Percentiles rank a stretch among this genome's conserved stretches.
phyloP scores from a whole-genome alignment of 441 rosid genomes.

The Pelargonium citronellum region DNA sequence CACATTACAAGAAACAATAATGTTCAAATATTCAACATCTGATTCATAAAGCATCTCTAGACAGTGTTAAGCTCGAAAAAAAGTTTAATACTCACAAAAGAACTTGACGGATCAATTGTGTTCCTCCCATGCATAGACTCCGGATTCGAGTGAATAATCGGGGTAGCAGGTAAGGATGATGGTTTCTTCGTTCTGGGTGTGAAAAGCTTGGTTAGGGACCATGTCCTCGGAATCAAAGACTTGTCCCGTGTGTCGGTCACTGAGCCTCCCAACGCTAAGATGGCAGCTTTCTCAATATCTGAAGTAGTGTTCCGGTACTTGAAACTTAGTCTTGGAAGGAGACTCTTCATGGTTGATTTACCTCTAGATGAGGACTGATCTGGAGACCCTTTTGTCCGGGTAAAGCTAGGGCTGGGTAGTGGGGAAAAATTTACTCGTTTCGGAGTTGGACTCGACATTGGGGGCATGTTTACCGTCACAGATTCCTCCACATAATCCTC shows the following conservation, averaged over 20 bases:
- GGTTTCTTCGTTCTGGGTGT: constrained; percentile 45
- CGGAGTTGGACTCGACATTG: constrained; percentile 52
- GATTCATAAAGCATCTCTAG: neutral
- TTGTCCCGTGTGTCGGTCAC: constrained; percentile 35
- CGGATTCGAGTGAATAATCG: constrained; percentile 71
- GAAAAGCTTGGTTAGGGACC: constrained; percentile 65
- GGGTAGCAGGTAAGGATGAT: constrained; percentile 69
- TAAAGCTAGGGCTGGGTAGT: constrained; percentile 48
- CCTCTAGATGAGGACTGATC: constrained; percentile 39
- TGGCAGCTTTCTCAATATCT: constrained; percentile 80
- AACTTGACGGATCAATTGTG: constrained; percentile 33
- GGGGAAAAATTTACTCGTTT: constrained; percentile 83
- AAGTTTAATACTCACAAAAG: constrained; percentile 30
- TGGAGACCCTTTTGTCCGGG: constrained; percentile 35
- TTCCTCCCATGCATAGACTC: constrained; percentile 69
- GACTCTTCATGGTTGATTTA: constrained; percentile 38
- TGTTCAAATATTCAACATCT: neutral
- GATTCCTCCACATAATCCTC: constrained; percentile 32
- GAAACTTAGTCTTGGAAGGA: constrained; percentile 68
- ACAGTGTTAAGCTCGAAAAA: constrained; percentile 5
- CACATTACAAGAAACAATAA: neutral
- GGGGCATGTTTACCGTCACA: constrained; percentile 40
- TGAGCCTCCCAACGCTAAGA: constrained; percentile 58
- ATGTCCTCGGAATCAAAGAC: constrained; percentile 50
- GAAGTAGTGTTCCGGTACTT: constrained; percentile 40